phyloP scores from a whole-genome alignment of 352 stramenopile genomes.

The Hyaloperonospora arabidopsidis region DNA sequence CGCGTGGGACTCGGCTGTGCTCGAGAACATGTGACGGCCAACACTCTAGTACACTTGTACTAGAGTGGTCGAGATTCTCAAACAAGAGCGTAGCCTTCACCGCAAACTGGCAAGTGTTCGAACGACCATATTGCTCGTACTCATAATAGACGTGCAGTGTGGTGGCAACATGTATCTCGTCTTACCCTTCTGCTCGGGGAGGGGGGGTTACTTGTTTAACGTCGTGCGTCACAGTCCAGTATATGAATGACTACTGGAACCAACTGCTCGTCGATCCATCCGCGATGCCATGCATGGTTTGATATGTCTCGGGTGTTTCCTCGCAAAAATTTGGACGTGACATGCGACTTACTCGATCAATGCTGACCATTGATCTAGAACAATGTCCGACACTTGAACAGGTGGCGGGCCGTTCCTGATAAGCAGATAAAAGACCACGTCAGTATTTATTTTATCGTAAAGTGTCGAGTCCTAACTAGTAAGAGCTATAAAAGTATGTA shows the following conservation, averaged over 20 bases:
- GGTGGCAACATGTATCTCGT: conserved; percentile 38
- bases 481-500: too few species aligned
- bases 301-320: conserved; percentile 31
- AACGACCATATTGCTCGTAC: conserved; percentile 35
- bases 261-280: conserved; percentile 30
- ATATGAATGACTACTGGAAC: conserved; percentile 27
- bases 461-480: too few species aligned
- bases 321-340: conserved; percentile 16
- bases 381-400: conserved; percentile 35
- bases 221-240: conserved; percentile 33
- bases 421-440: not conserved
- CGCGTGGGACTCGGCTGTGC: conserved; percentile 36
- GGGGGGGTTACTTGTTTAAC: conserved; percentile 52
- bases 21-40: conserved; percentile 30
- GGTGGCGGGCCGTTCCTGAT: conserved; percentile 33
- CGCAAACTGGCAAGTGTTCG: conserved; percentile 24
- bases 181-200: conserved; percentile 46
- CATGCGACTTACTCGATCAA: conserved; percentile 23
- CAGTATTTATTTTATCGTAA: too few species aligned
- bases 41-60: conserved; percentile 23
- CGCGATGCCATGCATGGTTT: conserved; percentile 30
- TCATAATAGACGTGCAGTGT: conserved; percentile 40
- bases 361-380: conserved; percentile 26
- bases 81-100: conserved; percentile 42
- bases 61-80: conserved; percentile 45